Evolutionary conservation across 257 asterid genomes (phyloP), one percentile per base, ranked within the genome.

Genomic region (Buddleja alternifolia): DNA sequence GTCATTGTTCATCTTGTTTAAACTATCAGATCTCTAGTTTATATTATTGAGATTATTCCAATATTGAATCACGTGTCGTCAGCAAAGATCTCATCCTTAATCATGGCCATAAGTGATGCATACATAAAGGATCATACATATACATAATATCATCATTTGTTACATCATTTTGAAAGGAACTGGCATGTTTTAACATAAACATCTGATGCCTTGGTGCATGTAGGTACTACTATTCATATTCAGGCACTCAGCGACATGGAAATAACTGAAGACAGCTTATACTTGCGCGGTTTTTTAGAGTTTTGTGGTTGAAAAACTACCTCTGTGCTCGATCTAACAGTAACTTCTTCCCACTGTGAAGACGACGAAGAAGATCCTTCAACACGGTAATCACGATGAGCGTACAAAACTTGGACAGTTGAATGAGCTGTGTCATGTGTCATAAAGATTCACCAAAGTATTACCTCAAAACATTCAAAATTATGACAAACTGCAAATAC

Each of bases 181-280:
- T n/a, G n/a, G n/a, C 34, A 29, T 29, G 3, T 1, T 29, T 1
- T 29, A 29, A 73, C 39, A 54, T 7, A 20, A 20, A 53, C n/a
- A n/a, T n/a, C 37, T 9, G 62, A 25, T 40, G 63, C 66, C 37
- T 60, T 10, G 5, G 47, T 61, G 15, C 71, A 8, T 51, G 61
- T 24, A 32, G 37, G 2, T 29, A n/a, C n/a, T n/a, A n/a, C n/a
- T n/a, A n/a, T 39, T 40, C 45, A 47, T 40, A n/a, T 14, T 90
- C 89, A 94, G 63, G 95, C 96, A 60, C 99, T 87, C 54, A 94
- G 83, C 51, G 87, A 73, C 88, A 94, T 34, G 81, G 96, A 87
- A 73, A 82, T 67, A 47, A 94, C 73, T 0, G 87, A 83, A 58
- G 97, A 89, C 41, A 94, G 77, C 93, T 86, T 91, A 75, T 82